Evolutionary conservation across 2,329 filamentous ascomycete genomes (phyloP).

Genomic region (Ceratocystis papillata): DNA sequence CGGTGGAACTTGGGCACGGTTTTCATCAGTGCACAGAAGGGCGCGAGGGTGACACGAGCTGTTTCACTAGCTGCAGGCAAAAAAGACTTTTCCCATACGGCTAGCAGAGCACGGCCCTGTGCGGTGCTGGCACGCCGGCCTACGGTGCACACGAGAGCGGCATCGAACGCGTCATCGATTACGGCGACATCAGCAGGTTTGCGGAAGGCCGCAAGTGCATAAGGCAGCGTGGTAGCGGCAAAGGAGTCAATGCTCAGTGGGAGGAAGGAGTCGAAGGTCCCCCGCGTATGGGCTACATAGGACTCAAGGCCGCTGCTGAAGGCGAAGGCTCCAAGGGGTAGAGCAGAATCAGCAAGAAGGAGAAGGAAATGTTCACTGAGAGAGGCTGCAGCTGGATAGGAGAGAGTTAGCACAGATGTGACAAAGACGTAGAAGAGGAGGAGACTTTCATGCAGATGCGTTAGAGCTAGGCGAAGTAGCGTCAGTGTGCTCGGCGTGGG

Average conservation of each 20-base stretch:
- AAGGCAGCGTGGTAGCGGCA: constrained; percentile 62
- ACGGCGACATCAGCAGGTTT: constrained; percentile 40
- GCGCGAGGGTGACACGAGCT: constrained; percentile 29
- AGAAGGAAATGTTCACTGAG: constrained; percentile 54
- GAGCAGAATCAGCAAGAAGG: constrained; percentile 67
- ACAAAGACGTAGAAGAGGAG: not conserved
- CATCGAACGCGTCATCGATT: constrained; percentile 67
- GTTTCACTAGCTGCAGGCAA: constrained; percentile 29
- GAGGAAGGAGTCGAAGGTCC: constrained; percentile 54
- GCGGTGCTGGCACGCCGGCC: constrained; percentile 62
- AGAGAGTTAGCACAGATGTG: not conserved
- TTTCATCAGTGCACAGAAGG: constrained; percentile 61
- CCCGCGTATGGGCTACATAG: constrained; percentile 57
- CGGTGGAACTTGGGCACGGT: constrained; percentile 52
- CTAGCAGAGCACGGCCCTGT: constrained; percentile 63
- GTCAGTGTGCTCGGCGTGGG: not conserved
- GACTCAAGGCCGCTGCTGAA: constrained; percentile 77
- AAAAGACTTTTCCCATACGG: constrained; percentile 66
- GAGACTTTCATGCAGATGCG: not conserved
- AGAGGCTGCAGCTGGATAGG: not conserved
- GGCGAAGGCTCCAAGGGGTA: constrained; percentile 76
- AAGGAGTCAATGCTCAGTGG: constrained; percentile 59
- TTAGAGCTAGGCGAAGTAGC: not conserved
- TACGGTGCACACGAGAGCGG: constrained; percentile 67
- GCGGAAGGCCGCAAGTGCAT: constrained; percentile 57